Conservation (phyloP, 345 rosid species). For the Hibiscus trionum region DNA sequence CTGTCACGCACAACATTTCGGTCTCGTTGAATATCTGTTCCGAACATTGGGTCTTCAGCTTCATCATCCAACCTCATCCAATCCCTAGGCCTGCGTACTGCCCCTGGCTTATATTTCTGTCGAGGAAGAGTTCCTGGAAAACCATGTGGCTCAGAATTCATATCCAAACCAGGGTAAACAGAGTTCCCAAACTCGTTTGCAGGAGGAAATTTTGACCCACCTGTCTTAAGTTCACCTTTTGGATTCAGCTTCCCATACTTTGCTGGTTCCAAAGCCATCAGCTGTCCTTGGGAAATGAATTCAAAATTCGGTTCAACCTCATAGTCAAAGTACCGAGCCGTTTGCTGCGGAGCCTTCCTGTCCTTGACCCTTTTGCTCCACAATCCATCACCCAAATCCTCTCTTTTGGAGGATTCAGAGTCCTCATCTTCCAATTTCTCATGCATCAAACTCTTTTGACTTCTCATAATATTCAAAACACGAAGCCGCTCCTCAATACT, state of each 20-base stretch:
- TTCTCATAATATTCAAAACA: slow-evolving; percentile 73
- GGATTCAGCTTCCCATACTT: slow-evolving; percentile 56
- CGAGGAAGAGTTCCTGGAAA: slow-evolving; percentile 32
- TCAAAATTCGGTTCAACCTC: slow-evolving; percentile 39
- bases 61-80: slow-evolving; percentile 35
- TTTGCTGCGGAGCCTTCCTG: slow-evolving; percentile 39
- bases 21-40: slow-evolving; percentile 44
- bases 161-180: slow-evolving; percentile 35
- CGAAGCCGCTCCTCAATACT: slow-evolving; percentile 87
- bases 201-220: slow-evolving; percentile 37
- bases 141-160: slow-evolving; percentile 39
- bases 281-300: slow-evolving; percentile 35
- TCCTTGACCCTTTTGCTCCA: slow-evolving; percentile 58
- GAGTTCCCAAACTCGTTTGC: slow-evolving; percentile 38
- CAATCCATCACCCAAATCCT: slow-evolving; percentile 46
- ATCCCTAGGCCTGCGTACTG: slow-evolving; percentile 39
- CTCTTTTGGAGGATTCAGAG: slow-evolving; percentile 55
- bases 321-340: slow-evolving; percentile 33
- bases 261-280: slow-evolving; percentile 26
- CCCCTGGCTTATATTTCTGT: slow-evolving; percentile 43
- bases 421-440: slow-evolving; percentile 62
- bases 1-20: slow-evolving; percentile 26
- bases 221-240: slow-evolving; percentile 49
- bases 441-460: slow-evolving; percentile 72
- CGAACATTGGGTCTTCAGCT: slow-evolving; percentile 55